These are phyloP conservation scores for Tieghemostelium lacteum DNA, from an alignment of 78 protist species.

Conservation along the genomic window DNA sequence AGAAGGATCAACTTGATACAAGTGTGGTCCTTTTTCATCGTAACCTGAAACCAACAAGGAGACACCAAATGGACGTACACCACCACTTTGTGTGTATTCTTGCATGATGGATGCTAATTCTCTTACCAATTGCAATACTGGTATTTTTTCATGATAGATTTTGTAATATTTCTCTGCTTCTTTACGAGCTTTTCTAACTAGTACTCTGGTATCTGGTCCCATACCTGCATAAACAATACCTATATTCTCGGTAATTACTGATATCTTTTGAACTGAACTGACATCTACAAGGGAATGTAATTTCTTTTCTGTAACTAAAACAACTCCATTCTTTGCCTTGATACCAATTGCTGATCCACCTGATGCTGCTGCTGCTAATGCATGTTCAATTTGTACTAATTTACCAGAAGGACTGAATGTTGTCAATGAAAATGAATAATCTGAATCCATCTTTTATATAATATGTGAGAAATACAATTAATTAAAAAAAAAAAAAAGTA, in stretches of 20 bases:
- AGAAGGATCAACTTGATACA: conserved; percentile 96
- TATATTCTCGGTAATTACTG: conserved; percentile 79
- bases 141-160: conserved; percentile 91
- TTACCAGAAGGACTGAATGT: conserved; percentile 99
- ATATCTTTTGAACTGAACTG: conserved; percentile 88
- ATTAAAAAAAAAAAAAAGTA: too few relatives aligned
- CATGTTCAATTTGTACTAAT: conserved; percentile 99
- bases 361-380: conserved; percentile 94
- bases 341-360: conserved; percentile 98
- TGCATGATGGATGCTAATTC: conserved; percentile 99
- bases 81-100: conserved; percentile 99
- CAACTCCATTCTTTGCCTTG: conserved; percentile 98
- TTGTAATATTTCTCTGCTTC: conserved; percentile 92
- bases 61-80: conserved; percentile 99
- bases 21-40: conserved; percentile 93
- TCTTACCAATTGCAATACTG: conserved; percentile 91
- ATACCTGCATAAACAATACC: conserved; percentile 98
- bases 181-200: conserved; percentile 95
- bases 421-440: conserved; percentile 97
- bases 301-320: conserved; percentile 98
- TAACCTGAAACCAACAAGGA: conserved; percentile 96
- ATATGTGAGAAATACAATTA: too few relatives aligned
- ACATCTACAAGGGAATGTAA: conserved; percentile 94
- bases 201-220: conserved; percentile 96
- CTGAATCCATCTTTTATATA: too few relatives aligned